A percentile compares a stretch with the other conserved stretches of the same genome.
Conservation (phyloP, 1,284 basidiomycete species). For the Malassezia nana region DNA sequence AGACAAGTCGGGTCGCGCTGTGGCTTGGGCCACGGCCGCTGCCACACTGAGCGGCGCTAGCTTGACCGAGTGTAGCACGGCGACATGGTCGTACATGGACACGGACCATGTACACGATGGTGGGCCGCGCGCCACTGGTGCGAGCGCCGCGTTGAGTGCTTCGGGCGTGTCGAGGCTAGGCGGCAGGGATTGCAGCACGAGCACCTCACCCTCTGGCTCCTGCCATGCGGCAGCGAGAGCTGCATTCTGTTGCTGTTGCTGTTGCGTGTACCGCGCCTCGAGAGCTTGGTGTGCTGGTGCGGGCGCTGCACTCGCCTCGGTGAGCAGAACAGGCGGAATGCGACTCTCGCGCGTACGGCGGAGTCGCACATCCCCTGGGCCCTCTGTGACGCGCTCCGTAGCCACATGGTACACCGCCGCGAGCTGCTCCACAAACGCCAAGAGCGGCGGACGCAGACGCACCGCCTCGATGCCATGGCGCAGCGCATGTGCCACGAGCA, state of each 20-base stretch:
- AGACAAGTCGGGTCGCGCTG: not conserved
- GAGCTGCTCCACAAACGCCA: constrained; percentile 37
- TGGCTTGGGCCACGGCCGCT: constrained; percentile 6
- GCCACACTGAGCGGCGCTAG: constrained; percentile 10
- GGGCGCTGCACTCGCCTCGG: constrained; percentile 19
- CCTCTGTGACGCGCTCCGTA: not conserved
- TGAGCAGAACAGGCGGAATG: constrained; percentile 30
- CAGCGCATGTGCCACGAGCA: not conserved
- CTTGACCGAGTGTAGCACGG: not conserved
- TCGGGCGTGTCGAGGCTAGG: not conserved
- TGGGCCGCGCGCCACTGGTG: not conserved
- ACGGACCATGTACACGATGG: not conserved
- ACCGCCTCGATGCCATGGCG: constrained; percentile 10
- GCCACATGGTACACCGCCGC: constrained; percentile 31
- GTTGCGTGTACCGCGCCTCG: not conserved
- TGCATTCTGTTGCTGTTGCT: too few relatives aligned
- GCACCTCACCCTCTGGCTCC: constrained; percentile 3
- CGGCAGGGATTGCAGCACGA: constrained; percentile 1
- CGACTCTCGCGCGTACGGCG: constrained; percentile 32
- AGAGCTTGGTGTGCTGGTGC: too few relatives aligned
- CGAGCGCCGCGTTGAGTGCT: not conserved
- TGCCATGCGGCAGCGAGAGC: too few relatives aligned
- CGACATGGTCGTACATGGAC: not conserved
- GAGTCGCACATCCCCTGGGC: constrained; percentile 22
- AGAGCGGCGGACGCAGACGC: constrained; percentile 26